A percentile compares a stretch with the other conserved stretches of the same genome.
Evolutionary conservation across 2,329 filamentous ascomycete species (phyloP).

Genomic region (Sporothrix euskadiensis): DNA sequence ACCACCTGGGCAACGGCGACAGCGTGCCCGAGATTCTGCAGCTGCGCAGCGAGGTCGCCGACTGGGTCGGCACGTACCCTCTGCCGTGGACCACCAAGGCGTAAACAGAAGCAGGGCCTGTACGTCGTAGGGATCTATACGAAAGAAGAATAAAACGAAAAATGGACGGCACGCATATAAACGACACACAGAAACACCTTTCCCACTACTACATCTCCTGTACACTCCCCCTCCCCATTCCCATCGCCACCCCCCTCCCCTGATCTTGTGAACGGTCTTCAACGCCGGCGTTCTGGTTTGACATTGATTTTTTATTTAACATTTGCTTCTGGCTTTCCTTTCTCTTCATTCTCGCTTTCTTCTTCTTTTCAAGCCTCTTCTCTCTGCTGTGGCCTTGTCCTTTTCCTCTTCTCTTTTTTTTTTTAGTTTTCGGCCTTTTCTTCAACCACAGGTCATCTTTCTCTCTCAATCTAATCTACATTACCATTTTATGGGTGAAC

Average conservation of each 20-base stretch:
- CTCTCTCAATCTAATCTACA: conserved; percentile 1
- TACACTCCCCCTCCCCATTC: conserved; percentile 6
- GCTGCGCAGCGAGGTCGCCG: conserved; percentile 71
- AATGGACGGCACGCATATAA: neutral
- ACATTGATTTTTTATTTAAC: neutral
- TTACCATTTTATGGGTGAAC: neutral
- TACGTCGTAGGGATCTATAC: neutral
- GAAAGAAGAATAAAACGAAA: neutral
- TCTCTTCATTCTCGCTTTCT: neutral
- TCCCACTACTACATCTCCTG: neutral
- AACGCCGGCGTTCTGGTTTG: conserved; percentile 25
- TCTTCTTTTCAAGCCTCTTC: neutral
- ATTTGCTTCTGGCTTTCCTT: neutral
- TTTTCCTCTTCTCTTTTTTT: neutral
- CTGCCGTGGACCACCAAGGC: conserved; percentile 61
- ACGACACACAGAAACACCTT: neutral
- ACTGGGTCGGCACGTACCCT: conserved; percentile 74
- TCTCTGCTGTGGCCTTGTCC: neutral
- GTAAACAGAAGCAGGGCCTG: conserved; percentile 6
- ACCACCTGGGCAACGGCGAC: conserved; percentile 67
- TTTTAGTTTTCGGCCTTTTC: neutral
- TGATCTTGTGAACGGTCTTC: conserved; percentile 19
- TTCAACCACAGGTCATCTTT: conserved; percentile 20
- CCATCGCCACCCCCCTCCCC: neutral
- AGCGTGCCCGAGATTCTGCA: conserved; percentile 70